Base-by-base conservation (phyloP, 106 monocot genomes). In the Alisma plantagoaquatica region DNA sequence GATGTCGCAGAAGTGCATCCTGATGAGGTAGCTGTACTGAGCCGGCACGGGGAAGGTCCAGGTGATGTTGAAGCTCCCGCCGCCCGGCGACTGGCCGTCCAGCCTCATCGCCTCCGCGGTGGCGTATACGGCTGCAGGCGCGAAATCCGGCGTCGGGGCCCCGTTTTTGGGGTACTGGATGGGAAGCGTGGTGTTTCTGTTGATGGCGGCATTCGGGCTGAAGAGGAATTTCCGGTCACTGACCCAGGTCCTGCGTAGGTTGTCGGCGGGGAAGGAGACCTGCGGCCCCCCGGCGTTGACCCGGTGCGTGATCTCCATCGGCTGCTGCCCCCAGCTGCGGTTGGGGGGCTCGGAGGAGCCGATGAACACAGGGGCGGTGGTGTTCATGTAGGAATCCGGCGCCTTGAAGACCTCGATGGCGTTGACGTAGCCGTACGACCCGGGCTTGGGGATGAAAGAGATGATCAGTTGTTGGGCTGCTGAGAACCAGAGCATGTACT, bases 1-100 rank as follows among this genome's bases (percentile, higher is more conserved):
- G 35, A 68, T 25, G 27, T 68, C 67, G 67, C 56, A 68, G 57
- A 68, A 68, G 31, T 68, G 67, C 49, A 69, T 29, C 43, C 69
- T 10, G 33, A 69, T 44, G 23, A 69, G 48, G 53, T 52, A 43
- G 49, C 0, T 22, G 5, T 5, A 14, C 35, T 5, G 35, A 6
- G 35, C 35, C 4, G 27, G 43, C 21, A 54, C 69, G 23, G 18
- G 4, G 52, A 69, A 60, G 0, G 12, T 2, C 69, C 69, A 69
- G 14, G 69, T 55, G 23, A 69, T 23, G 69, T 69, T 69, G 60
- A 60, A 60, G 2, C 1, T 19, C 21, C 20, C 33, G 9, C n/a
- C 11, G 4, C 0, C 52, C 15, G 25, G 24, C 10, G 1, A 3
- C 8, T 38, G n/a, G 20, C 8, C 5, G 11, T 2, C 21, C 30